Conservation (phyloP, 495 filamentous ascomycete species). For the Talaromyces proteolyticus region DNA sequence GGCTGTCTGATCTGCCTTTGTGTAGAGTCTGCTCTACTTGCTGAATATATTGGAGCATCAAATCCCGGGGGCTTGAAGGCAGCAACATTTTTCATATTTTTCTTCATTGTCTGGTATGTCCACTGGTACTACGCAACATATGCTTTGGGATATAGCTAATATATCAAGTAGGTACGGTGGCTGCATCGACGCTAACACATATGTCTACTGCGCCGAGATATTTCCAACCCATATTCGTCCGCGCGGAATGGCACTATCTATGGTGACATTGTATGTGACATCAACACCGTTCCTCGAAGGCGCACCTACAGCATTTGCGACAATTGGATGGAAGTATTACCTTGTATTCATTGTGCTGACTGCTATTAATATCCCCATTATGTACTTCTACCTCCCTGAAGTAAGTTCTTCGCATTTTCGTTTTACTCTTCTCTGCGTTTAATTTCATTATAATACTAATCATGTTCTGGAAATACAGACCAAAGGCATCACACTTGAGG, state of each 20-base stretch:
- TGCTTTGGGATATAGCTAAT: neutral
- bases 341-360: conserved; percentile 1
- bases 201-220: conserved; percentile 16
- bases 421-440: neutral
- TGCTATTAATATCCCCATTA: conserved; percentile 1
- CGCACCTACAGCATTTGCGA: conserved; percentile 13
- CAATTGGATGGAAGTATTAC: conserved; percentile 15
- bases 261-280: conserved; percentile 8
- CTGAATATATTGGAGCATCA: neutral
- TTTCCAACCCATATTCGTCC: conserved; percentile 16
- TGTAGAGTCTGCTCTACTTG: conserved; percentile 1
- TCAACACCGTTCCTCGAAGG: conserved; percentile 9
- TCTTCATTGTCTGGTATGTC: conserved; percentile 5
- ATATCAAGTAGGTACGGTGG: neutral
- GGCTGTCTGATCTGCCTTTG: conserved; percentile 1
- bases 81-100: conserved; percentile 4
- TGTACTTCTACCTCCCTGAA: conserved; percentile 4
- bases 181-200: conserved; percentile 9
- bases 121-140: neutral
- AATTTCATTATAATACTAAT: neutral
- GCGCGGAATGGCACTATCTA: conserved; percentile 9
- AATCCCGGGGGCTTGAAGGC: neutral
- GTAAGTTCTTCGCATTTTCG: neutral
- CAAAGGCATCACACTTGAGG: conserved; percentile 2
- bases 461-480: neutral